Base-by-base conservation (phyloP, 2,329 filamentous ascomycete species). In the Cladosporium oxysporum region DNA sequence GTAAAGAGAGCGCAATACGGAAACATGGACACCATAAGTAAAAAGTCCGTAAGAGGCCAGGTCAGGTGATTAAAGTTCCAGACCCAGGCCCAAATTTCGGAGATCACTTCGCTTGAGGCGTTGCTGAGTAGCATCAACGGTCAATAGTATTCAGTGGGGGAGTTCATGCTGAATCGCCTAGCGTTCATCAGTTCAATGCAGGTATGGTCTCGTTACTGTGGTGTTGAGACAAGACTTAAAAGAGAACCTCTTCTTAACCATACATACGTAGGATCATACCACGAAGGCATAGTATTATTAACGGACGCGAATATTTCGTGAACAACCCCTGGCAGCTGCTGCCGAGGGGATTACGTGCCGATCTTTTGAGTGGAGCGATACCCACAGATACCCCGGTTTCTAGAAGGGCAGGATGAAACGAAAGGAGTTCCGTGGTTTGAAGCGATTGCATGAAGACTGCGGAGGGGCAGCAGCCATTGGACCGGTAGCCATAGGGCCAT, bases 381-480 rank as follows among this genome's bases (percentile, higher is more conserved):
- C 55, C 29, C 53, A 33, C 58, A 55, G 49, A 41, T 47, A 63
- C 60, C 61, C 61, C 61, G 61, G 61, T 44, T 63, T 63, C 50
- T 55, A 53, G 50, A 63, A 57, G 50, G 44, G 50, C 18, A 57
- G 50, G 61, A 63, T 63, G 61, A 63, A 63, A 63, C 61, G 35
- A 55, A 41, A 63, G 26, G 47, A 62, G 60, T 41, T 58, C 55
- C 55, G 55, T 41, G 55, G 31, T 57, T 58, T 31, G 31, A 6
- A 23, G 33, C 55, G 33, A 41, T 23, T 37, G 35, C 31, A 44
- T 59, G 57, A 41, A 59, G 57, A 59, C 57, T 59, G 57, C 14
- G 37, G 57, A 59, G 57, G 37, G 23, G 35, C 57, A 26, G n/a
- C 31, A 26, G n/a, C 31, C n/a, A 58, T 58, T 58, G 55, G 55